Evolutionary conservation across 345 rosid species (phyloP).

Genomic region (Gossypium mustelinum): DNA sequence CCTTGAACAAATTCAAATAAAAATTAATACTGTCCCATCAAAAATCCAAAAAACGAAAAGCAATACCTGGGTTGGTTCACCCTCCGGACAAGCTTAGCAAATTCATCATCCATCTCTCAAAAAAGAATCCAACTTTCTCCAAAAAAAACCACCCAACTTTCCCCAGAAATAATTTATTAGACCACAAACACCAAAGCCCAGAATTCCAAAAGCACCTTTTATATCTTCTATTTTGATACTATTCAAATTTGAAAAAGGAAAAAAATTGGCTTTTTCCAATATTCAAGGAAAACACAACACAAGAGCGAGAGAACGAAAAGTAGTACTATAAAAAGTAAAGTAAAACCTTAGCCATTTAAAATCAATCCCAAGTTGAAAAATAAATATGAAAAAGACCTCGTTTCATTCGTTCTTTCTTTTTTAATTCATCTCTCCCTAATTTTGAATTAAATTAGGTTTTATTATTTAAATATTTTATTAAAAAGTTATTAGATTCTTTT

Average conservation of each 20-base stretch:
- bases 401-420: too few relatives aligned
- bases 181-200: slow-evolving; percentile 1
- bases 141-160: background rate
- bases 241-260: background rate
- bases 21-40: background rate
- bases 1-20: background rate
- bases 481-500: background rate
- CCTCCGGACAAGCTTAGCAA: slow-evolving; percentile 78
- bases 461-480: too few relatives aligned
- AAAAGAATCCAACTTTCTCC: background rate
- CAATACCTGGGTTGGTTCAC: slow-evolving; percentile 81
- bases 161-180: background rate
- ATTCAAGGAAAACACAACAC: slow-evolving; percentile 29
- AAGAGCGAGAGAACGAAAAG: background rate
- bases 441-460: too few relatives aligned
- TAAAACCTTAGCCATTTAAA: slow-evolving; percentile 9
- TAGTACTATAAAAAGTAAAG: slow-evolving; percentile 7
- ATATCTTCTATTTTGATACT: background rate
- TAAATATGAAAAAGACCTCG: too few relatives aligned
- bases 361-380: background rate
- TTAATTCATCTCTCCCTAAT: too few relatives aligned
- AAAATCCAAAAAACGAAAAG: slow-evolving; percentile 14
- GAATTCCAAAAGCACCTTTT: slow-evolving; percentile 6
- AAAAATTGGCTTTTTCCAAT: slow-evolving; percentile 33
- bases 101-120: slow-evolving; percentile 67